These are phyloP conservation scores for Aeminium ludgeri DNA, from an alignment of 495 filamentous ascomycete genomes.

Conservation along the genomic window DNA sequence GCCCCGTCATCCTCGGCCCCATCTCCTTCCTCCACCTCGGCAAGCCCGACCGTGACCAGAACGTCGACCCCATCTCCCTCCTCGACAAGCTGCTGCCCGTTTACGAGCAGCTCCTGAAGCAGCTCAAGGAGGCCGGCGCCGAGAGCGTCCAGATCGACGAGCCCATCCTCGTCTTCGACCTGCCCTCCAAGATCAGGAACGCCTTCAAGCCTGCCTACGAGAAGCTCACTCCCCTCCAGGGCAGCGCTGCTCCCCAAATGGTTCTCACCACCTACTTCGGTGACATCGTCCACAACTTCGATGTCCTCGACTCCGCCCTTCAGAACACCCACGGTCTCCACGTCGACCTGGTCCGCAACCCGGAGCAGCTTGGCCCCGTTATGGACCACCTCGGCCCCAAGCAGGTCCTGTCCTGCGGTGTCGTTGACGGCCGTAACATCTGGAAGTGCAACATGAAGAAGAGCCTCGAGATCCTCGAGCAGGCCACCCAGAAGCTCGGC, in stretches of 20 bases:
- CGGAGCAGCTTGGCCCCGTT: constrained; percentile 82
- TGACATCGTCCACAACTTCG: constrained; percentile 97
- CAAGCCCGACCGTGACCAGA: constrained; percentile 90
- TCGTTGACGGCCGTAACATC: constrained; percentile 98
- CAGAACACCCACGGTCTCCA: constrained; percentile 67
- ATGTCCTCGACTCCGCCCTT: constrained; percentile 49
- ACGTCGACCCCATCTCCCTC: constrained; percentile 78
- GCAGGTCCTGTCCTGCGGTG: constrained; percentile 79
- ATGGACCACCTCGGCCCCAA: constrained; percentile 58
- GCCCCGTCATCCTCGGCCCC: constrained; percentile 86
- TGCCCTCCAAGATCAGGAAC: constrained; percentile 70
- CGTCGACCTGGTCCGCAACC: constrained; percentile 90
- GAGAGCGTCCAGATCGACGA: constrained; percentile 96
- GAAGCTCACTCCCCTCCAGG: constrained; percentile 52
- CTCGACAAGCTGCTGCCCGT: constrained; percentile 80
- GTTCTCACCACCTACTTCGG: constrained; percentile 94
- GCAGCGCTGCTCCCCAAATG: constrained; percentile 61
- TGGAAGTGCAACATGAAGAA: constrained; percentile 98
- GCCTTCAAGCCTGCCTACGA: constrained; percentile 97
- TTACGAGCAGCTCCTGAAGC: constrained; percentile 74
- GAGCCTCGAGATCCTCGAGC: constrained; percentile 75
- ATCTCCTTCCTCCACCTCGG: constrained; percentile 92
- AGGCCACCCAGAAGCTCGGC: constrained; percentile 80
- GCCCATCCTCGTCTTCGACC: constrained; percentile 86
- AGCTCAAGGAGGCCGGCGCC: constrained; percentile 89